phyloP scores from a whole-genome alignment of 345 rosid species.

The Gossypium mustelinum region DNA sequence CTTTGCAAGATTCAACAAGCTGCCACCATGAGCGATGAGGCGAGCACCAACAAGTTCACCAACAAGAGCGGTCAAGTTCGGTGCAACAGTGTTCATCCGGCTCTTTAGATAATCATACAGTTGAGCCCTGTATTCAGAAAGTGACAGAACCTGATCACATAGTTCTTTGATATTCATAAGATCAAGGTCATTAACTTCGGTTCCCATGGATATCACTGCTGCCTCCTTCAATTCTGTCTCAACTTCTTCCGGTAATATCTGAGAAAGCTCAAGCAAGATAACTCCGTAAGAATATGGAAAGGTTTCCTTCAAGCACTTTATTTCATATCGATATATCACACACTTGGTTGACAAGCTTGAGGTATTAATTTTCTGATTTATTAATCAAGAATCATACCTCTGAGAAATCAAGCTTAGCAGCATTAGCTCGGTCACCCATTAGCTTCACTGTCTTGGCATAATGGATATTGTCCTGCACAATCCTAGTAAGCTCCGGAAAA shows the following conservation, averaged over 20 bases:
- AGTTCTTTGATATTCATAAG: slow-evolving; percentile 34
- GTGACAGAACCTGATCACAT: slow-evolving; percentile 80
- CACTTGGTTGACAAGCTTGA: background rate
- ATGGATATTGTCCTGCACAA: slow-evolving; percentile 67
- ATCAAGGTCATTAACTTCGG: slow-evolving; percentile 37
- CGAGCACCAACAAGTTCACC: slow-evolving; percentile 99
- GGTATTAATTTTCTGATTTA: background rate
- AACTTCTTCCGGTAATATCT: slow-evolving; percentile 67
- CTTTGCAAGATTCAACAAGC: slow-evolving; percentile 82
- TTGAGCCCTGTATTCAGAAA: slow-evolving; percentile 86
- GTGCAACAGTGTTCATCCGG: slow-evolving; percentile 90
- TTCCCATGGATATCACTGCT: slow-evolving; percentile 82
- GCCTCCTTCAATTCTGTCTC: slow-evolving; percentile 82
- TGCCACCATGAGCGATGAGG: slow-evolving; percentile 88
- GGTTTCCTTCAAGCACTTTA: background rate
- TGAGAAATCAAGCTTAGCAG: slow-evolving; percentile 84
- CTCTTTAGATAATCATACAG: slow-evolving; percentile 74
- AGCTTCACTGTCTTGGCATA: slow-evolving; percentile 83
- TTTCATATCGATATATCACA: background rate
- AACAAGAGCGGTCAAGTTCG: slow-evolving; percentile 89
- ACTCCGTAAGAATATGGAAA: background rate
- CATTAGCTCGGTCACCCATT: slow-evolving; percentile 76
- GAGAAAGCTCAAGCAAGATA: slow-evolving; percentile 1
- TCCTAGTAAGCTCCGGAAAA: slow-evolving; percentile 94
- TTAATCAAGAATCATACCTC: slow-evolving; percentile 36